phyloP scores from a whole-genome alignment of 169 alveolate species.

The Cardiosporidium cionae region DNA sequence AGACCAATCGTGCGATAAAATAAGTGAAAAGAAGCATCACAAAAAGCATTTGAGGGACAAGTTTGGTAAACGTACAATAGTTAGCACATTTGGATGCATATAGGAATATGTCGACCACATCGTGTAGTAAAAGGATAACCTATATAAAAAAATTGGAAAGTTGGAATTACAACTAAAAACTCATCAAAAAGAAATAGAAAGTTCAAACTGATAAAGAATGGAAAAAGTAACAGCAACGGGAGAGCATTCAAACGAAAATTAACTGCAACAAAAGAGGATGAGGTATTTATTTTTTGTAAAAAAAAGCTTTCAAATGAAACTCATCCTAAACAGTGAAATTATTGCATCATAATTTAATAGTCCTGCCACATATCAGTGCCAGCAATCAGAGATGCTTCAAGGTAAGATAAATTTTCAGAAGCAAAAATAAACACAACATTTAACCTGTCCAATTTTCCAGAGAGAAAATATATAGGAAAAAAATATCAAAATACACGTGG shows the following conservation, averaged over 20 bases:
- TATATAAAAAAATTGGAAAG: not conserved
- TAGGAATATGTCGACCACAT: constrained; percentile 24
- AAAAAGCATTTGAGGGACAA: constrained; percentile 3
- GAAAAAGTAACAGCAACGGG: too few species aligned
- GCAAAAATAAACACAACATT: too few species aligned
- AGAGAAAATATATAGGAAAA: constrained; percentile 19
- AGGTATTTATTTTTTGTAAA: too few species aligned
- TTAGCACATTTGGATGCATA: constrained; percentile 15
- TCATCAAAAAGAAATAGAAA: not conserved
- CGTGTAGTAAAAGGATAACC: constrained; percentile 30
- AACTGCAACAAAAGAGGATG: too few species aligned
- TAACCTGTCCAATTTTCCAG: constrained; percentile 38
- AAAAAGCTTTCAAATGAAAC: too few species aligned
- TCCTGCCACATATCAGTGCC: too few species aligned
- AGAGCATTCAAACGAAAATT: too few species aligned
- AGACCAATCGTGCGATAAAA: constrained; percentile 17
- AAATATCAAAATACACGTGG: constrained; percentile 16
- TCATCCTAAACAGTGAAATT: too few species aligned
- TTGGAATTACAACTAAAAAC: not conserved
- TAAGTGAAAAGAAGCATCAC: not conserved
- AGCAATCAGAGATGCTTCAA: too few species aligned
- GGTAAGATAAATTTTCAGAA: too few species aligned
- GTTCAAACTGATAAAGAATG: not conserved
- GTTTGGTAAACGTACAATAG: not conserved
- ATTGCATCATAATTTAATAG: too few species aligned